Evolutionary conservation across 257 asterid species (phyloP).

Genomic region (Mitragyna speciosa): DNA sequence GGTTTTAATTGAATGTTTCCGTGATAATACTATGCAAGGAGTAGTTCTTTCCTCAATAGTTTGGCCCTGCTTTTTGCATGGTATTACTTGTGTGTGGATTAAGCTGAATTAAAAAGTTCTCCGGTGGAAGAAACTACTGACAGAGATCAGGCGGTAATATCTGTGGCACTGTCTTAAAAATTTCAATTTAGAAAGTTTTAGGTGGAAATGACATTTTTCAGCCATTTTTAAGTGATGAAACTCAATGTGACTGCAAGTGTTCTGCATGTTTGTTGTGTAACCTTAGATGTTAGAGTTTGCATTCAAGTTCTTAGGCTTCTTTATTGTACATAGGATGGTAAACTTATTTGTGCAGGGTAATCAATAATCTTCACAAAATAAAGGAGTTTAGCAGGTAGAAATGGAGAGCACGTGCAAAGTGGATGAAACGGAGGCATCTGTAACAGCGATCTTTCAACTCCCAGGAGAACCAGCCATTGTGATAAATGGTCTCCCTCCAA

Average conservation of each 20-base stretch:
- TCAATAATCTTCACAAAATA: neutral
- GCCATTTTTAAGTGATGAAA: neutral
- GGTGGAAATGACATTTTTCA: neutral
- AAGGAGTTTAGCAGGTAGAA: neutral
- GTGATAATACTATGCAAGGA: neutral
- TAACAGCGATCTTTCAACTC: conserved; percentile 35
- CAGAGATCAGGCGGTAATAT: neutral
- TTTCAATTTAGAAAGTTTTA: neutral
- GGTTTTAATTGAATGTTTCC: neutral
- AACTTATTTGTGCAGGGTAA: neutral
- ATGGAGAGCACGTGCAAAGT: conserved; percentile 40
- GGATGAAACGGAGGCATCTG: conserved; percentile 28
- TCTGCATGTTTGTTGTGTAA: neutral
- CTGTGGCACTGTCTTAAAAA: neutral
- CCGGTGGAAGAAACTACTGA: neutral
- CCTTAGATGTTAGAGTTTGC: neutral
- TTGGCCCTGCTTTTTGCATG: neutral
- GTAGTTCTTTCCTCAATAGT: neutral
- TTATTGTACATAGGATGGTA: neutral
- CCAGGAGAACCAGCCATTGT: conserved; percentile 72
- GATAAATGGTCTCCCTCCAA: conserved; percentile 59
- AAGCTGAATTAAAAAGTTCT: neutral
- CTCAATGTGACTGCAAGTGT: neutral
- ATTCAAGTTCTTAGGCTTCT: neutral
- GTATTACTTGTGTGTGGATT: neutral